phyloP scores from a whole-genome alignment of 306 rosid species.

The Arachis hypogaea region DNA sequence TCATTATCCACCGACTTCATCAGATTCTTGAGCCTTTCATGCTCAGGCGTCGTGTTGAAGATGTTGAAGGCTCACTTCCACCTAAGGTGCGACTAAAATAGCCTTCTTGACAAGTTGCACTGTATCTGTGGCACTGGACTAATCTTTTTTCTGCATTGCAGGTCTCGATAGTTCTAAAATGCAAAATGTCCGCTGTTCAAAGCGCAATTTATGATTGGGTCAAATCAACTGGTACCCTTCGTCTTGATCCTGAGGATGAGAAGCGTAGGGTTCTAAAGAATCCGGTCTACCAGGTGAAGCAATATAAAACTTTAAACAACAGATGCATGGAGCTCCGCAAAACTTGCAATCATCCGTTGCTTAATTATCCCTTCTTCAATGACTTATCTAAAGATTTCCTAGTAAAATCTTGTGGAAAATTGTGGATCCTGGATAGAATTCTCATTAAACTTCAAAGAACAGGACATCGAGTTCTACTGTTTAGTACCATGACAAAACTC shows the following conservation, averaged over 20 bases:
- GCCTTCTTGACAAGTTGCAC: constrained; percentile 29
- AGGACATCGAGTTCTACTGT: constrained; percentile 93
- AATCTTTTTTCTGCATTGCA: constrained; percentile 54
- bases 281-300: constrained; percentile 79
- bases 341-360: constrained; percentile 97
- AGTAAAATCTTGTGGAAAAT: constrained; percentile 88
- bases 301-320: constrained; percentile 86
- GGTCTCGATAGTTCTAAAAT: constrained; percentile 83
- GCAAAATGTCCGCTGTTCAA: constrained; percentile 95
- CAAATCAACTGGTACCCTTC: constrained; percentile 95
- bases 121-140: constrained; percentile 37
- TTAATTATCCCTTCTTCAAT: constrained; percentile 84
- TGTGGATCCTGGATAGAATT: constrained; percentile 95
- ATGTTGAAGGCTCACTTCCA: constrained; percentile 97
- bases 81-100: constrained; percentile 66
- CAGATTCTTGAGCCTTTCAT: constrained; percentile 99
- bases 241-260: constrained; percentile 99
- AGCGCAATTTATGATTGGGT: constrained; percentile 96
- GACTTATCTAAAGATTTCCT: constrained; percentile 92
- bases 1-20: constrained; percentile 95
- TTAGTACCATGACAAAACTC: constrained; percentile 98
- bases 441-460: constrained; percentile 93
- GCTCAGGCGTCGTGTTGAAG: constrained; percentile 99
- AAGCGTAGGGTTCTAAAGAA: constrained; percentile 70
- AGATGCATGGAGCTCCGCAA: constrained; percentile 99